Conservation (phyloP, 2,329 filamentous ascomycete species). For the Stenocarpella maydis region DNA sequence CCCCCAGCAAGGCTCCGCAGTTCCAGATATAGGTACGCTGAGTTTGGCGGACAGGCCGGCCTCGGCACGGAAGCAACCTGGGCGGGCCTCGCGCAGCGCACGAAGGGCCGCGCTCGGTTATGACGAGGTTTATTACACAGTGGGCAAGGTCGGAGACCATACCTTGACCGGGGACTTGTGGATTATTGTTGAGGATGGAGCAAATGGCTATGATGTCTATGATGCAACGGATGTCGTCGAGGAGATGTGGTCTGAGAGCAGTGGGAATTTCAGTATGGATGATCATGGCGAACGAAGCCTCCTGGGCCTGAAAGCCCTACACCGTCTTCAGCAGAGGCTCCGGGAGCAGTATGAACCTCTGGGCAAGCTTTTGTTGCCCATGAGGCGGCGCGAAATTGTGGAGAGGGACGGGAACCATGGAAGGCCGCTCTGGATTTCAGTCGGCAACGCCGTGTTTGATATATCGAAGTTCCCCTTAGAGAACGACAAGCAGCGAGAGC, state of each 20-base stretch:
- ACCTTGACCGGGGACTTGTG: background rate
- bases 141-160: constrained; percentile 11
- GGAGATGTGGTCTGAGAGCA: background rate
- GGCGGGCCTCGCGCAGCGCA: background rate
- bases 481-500: background rate
- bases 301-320: background rate
- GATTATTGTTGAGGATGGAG: constrained; percentile 7
- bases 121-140: background rate
- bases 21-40: no score
- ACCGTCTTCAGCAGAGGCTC: background rate
- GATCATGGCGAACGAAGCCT: background rate
- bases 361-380: constrained; percentile 8
- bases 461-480: constrained; percentile 4
- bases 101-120: background rate
- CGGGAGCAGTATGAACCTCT: background rate
- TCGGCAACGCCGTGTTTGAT: constrained; percentile 21
- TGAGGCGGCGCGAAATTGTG: constrained; percentile 8
- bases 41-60: no score
- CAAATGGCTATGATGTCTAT: constrained; percentile 4
- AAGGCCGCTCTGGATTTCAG: constrained; percentile 14
- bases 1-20: background rate
- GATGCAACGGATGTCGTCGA: constrained; percentile 17
- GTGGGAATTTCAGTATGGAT: background rate
- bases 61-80: no score
- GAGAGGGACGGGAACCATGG: constrained; percentile 10